A percentile compares a stretch with the other conserved stretches of the same genome.
phyloP scores from a whole-genome alignment of 2,329 filamentous ascomycete species.

The Cladobotryum protrusum region DNA sequence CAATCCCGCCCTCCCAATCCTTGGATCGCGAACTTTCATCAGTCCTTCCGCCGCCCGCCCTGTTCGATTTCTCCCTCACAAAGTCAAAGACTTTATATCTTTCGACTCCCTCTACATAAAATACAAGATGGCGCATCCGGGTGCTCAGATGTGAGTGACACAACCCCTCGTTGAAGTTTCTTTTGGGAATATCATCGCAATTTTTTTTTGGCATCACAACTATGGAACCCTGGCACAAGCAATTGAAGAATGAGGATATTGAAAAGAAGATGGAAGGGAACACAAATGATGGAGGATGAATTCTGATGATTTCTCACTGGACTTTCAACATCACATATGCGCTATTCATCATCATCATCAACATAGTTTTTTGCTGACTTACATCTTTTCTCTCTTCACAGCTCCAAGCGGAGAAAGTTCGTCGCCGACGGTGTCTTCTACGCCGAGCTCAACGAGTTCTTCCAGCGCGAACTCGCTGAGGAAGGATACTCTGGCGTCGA shows the following conservation, averaged over 20 bases:
- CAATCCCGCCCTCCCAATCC: slow-evolving; percentile 8
- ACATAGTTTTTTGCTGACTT: background rate
- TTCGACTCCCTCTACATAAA: slow-evolving; percentile 14
- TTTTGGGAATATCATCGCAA: too few relatives aligned
- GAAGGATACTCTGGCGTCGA: slow-evolving; percentile 99
- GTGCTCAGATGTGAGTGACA: slow-evolving; percentile 55
- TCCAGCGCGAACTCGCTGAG: slow-evolving; percentile 99
- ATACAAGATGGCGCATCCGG: slow-evolving; percentile 55
- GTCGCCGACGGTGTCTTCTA: slow-evolving; percentile 99
- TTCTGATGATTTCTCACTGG: background rate
- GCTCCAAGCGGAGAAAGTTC: slow-evolving; percentile 92
- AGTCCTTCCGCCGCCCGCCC: slow-evolving; percentile 16
- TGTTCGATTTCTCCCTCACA: slow-evolving; percentile 29
- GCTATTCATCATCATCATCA: too few relatives aligned
- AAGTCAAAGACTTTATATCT: slow-evolving; percentile 22
- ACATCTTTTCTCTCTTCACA: slow-evolving; percentile 29
- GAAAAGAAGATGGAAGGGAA: background rate
- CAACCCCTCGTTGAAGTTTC: slow-evolving; percentile 7
- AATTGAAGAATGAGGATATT: background rate
- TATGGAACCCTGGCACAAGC: background rate
- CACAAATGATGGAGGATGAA: background rate
- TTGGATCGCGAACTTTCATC: slow-evolving; percentile 9
- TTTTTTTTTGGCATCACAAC: background rate
- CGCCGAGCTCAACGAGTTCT: slow-evolving; percentile 99
- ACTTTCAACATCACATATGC: slow-evolving; percentile 8